Evolutionary conservation across 1,284 basidiomycete species (phyloP).

Genomic region (Entoloma clypeatum): DNA sequence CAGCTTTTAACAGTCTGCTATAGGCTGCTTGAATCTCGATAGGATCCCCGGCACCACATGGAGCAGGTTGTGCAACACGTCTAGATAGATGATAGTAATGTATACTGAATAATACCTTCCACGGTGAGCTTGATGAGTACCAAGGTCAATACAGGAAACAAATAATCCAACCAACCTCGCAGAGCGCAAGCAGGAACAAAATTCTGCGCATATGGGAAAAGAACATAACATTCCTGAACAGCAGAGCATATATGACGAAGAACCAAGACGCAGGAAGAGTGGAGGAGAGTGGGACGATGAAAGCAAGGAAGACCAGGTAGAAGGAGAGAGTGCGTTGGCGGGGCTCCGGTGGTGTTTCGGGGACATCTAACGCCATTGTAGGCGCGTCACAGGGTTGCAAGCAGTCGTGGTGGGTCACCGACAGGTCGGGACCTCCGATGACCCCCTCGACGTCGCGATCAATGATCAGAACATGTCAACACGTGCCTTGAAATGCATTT

Average conservation of each 20-base stretch:
- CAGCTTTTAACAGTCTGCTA: slow-evolving; percentile 52
- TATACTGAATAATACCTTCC: slow-evolving; percentile 76
- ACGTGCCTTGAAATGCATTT: slow-evolving; percentile 7
- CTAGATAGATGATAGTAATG: slow-evolving; percentile 60
- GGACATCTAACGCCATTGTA: slow-evolving; percentile 26
- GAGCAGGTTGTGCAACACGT: slow-evolving; percentile 50
- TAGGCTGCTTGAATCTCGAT: slow-evolving; percentile 55
- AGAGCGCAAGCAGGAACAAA: slow-evolving; percentile 47
- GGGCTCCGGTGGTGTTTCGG: slow-evolving; percentile 36
- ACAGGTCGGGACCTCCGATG: slow-evolving; percentile 5
- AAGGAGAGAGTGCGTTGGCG: slow-evolving; percentile 46
- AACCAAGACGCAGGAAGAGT: slow-evolving; percentile 68
- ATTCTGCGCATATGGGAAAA: slow-evolving; percentile 36
- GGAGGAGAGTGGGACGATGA: slow-evolving; percentile 71
- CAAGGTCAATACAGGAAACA: no score
- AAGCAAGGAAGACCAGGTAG: slow-evolving; percentile 52
- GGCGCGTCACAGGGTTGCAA: slow-evolving; percentile 9
- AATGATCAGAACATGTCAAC: no score
- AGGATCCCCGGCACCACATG: slow-evolving; percentile 43
- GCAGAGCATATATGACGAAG: slow-evolving; percentile 57
- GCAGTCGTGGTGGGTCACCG: neutral
- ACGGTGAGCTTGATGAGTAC: no score
- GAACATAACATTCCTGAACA: slow-evolving; percentile 40
- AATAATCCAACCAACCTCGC: slow-evolving; percentile 53
- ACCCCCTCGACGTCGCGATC: no score